phyloP scores from a whole-genome alignment of 2,329 filamentous ascomycete genomes.

The Exophiala calicioides region DNA sequence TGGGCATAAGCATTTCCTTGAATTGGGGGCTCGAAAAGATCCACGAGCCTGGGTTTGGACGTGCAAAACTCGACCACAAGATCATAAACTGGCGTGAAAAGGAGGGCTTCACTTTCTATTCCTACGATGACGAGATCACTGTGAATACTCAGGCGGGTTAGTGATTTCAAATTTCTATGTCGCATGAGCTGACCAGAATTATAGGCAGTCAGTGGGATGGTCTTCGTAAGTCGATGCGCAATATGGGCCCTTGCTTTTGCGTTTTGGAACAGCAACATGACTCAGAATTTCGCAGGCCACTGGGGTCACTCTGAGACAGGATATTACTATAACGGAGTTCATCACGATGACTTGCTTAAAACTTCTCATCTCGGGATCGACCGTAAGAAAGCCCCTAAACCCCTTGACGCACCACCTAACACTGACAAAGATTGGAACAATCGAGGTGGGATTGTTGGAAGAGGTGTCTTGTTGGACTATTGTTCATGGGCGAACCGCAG shows the following conservation, averaged over 20 bases:
- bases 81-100: slow-evolving; percentile 8
- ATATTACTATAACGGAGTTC: slow-evolving; percentile 14
- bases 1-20: slow-evolving; percentile 1
- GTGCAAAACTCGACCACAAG: not conserved
- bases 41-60: slow-evolving; percentile 1
- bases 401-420: not conserved
- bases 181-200: too few species aligned
- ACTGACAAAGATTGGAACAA: slow-evolving; percentile 39
- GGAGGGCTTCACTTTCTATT: slow-evolving; percentile 5
- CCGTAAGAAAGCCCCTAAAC: slow-evolving; percentile 16
- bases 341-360: slow-evolving; percentile 14
- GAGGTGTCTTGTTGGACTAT: slow-evolving; percentile 50
- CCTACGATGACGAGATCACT: slow-evolving; percentile 45
- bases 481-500: slow-evolving; percentile 44
- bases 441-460: slow-evolving; percentile 44
- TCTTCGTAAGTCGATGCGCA: slow-evolving; percentile 31
- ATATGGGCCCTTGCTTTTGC: slow-evolving; percentile 30
- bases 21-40: slow-evolving; percentile 37
- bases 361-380: slow-evolving; percentile 10
- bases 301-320: slow-evolving; percentile 13
- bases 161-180: too few species aligned
- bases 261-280: too few species aligned
- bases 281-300: slow-evolving; percentile 3
- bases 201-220: slow-evolving; percentile 53
- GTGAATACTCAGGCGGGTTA: slow-evolving; percentile 52